Base-by-base conservation (phyloP, 2,329 filamentous ascomycete genomes). In the Colletotrichum navitas region DNA sequence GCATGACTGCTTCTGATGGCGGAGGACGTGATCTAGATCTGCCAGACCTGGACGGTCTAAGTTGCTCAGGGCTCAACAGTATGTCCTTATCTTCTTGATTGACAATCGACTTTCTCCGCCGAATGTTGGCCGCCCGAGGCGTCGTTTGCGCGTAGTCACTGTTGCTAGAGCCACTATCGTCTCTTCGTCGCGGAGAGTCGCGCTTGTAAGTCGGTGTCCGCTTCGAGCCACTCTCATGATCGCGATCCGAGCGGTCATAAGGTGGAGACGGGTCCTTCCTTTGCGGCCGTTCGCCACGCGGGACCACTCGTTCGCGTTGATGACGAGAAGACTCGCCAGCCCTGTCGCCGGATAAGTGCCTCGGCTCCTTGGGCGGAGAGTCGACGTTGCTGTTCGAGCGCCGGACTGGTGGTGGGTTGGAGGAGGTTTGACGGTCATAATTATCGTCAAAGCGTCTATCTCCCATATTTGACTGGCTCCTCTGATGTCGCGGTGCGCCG, bases 81-180 rank as follows among this genome's bases (percentile, higher is more conserved):
- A 63, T 70, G 11, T 56, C 69, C 8, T 75, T 77, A 47, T 80
- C 80, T 4, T 83, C 81, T 63, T 83, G 82, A 14, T 80, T 71
- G 3, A 81, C 73, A 14, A 80, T 72, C 1, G 82, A 81, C 66
- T 80, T 80, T 39, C 79, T 78, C 8, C 79, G 77, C n/a, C 78
- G 79, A 45, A 76, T 75, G 10, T 76, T 75, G 47, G 78, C 63
- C 66, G 78, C 59, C 66, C 78, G 73, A 26, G 77, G 74, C 3
- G 75, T 76, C 4, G 75, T 76, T 66, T 77, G 81, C 14, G 78
- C 72, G 41, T 79, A 76, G 12, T 85, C 84, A 26, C 84, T 83
- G 34, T 80, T 81, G 36, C 80, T 81, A 3, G 82, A 83, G 43
- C 81, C 80, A 24, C 77, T 82, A 8, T 80, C 80, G n/a, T 81